Evolutionary conservation across 768 basidiomycete genomes (phyloP).

Genomic region (Podaxis sp.): DNA sequence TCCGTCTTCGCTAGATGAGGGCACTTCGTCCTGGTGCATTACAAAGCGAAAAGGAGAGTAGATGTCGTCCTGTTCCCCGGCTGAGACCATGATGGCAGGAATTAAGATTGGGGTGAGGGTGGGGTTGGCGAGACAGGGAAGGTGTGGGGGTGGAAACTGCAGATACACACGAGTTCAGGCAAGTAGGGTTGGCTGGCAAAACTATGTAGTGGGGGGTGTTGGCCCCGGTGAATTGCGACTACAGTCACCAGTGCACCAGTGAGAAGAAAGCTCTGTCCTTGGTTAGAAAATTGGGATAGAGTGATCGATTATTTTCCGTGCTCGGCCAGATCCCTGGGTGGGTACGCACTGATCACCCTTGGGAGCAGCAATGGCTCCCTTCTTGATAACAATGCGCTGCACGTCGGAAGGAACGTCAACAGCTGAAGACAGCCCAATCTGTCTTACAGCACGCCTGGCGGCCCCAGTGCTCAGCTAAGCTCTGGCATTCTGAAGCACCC

Average conservation of each 20-base stretch:
- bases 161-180: slow-evolving; percentile 6
- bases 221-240: slow-evolving; percentile 4
- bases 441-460: slow-evolving; percentile 8
- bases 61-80: slow-evolving; percentile 44
- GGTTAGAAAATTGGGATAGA: slow-evolving; percentile 2
- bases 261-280: slow-evolving; percentile 11
- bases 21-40: slow-evolving; percentile 57
- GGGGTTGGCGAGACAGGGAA: slow-evolving; percentile 2
- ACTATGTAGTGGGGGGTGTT: slow-evolving; percentile 7
- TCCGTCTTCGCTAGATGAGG: slow-evolving; percentile 71
- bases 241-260: slow-evolving; percentile 11
- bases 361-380: neutral
- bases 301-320: slow-evolving; percentile 12
- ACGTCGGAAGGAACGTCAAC: neutral
- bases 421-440: neutral
- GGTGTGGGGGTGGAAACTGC: neutral
- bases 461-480: slow-evolving; percentile 12
- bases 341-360: neutral
- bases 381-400: neutral
- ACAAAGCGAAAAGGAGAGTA: slow-evolving; percentile 51
- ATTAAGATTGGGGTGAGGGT: slow-evolving; percentile 19
- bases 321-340: slow-evolving; percentile 7
- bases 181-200: slow-evolving; percentile 7
- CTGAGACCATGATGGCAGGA: slow-evolving; percentile 49
- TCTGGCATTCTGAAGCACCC: slow-evolving; percentile 7